Evolutionary conservation across 78 protist genomes (phyloP).

Genomic region (Acrasis kona): DNA sequence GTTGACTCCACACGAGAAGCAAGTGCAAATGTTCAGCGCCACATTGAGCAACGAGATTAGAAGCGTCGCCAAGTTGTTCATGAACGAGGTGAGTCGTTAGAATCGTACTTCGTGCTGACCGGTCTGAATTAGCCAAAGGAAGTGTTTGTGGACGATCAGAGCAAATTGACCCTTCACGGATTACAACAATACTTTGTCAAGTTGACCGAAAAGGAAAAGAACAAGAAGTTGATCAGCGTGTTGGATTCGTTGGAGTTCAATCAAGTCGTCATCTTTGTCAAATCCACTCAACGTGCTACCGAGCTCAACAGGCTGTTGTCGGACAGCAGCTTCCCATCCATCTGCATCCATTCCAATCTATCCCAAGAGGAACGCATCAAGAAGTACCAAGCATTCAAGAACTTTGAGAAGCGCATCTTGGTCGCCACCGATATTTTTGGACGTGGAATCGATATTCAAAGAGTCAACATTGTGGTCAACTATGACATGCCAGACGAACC

Average conservation of each 20-base stretch:
- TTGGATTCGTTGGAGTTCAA: constrained; percentile 96
- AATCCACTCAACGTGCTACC: constrained; percentile 52
- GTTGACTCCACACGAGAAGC: constrained; percentile 85
- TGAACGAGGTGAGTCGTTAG: constrained; percentile 44
- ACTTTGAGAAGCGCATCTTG: constrained; percentile 82
- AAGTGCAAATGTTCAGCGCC: constrained; percentile 99
- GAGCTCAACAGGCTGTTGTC: constrained; percentile 61
- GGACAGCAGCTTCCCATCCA: constrained; percentile 87
- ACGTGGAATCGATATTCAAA: constrained; percentile 97
- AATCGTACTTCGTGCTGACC: background rate
- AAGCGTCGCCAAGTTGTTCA: constrained; percentile 80
- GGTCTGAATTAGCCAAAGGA: constrained; percentile 66
- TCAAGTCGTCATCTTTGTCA: constrained; percentile 95
- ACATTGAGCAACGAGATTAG: constrained; percentile 81
- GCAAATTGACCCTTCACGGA: constrained; percentile 94
- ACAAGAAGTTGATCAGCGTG: constrained; percentile 78
- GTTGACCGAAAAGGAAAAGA: constrained; percentile 83
- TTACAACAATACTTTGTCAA: constrained; percentile 91
- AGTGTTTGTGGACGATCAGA: constrained; percentile 83
- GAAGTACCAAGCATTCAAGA: constrained; percentile 83
- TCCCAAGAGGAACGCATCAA: constrained; percentile 67
- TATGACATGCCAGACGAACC: constrained; percentile 94
- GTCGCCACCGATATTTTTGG: constrained; percentile 97
- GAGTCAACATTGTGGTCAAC: constrained; percentile 95
- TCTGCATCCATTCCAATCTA: constrained; percentile 70